phyloP scores from a whole-genome alignment of 345 rosid genomes.

The Hibiscus syriacus region DNA sequence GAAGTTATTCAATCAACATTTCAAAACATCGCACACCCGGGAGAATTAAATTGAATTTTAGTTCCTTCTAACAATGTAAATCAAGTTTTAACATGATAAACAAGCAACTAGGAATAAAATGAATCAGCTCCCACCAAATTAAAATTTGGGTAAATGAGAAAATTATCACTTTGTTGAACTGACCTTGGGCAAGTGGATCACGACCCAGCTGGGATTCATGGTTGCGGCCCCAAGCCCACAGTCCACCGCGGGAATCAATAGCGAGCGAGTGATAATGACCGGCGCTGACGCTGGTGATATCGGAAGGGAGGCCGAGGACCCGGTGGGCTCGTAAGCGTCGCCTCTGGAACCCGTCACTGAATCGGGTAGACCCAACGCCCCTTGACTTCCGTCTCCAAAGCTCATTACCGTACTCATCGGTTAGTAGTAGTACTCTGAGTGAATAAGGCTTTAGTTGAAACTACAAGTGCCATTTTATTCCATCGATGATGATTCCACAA shows the following conservation, averaged over 20 bases:
- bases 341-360: constrained; percentile 43
- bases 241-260: constrained; percentile 55
- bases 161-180: not conserved
- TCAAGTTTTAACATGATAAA: not conserved
- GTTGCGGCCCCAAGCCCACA: constrained; percentile 95
- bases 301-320: too few species aligned
- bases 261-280: constrained; percentile 97
- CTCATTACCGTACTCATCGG: constrained; percentile 51
- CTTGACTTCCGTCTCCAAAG: constrained; percentile 84
- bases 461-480: not conserved
- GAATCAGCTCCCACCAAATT: not conserved
- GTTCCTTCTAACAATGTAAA: not conserved
- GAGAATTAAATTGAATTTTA: not conserved
- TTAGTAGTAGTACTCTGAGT: not conserved
- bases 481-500: not conserved
- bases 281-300: constrained; percentile 38
- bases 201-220: constrained; percentile 79
- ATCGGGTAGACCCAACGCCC: constrained; percentile 64
- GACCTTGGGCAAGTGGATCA: constrained; percentile 34
- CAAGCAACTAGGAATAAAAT: not conserved
- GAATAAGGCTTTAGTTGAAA: not conserved
- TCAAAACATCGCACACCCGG: not conserved
- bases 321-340: too few species aligned
- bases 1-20: not conserved
- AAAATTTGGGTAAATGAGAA: not conserved